phyloP scores from a whole-genome alignment of 495 filamentous ascomycete genomes.

The Astrothelium macrocarpum region DNA sequence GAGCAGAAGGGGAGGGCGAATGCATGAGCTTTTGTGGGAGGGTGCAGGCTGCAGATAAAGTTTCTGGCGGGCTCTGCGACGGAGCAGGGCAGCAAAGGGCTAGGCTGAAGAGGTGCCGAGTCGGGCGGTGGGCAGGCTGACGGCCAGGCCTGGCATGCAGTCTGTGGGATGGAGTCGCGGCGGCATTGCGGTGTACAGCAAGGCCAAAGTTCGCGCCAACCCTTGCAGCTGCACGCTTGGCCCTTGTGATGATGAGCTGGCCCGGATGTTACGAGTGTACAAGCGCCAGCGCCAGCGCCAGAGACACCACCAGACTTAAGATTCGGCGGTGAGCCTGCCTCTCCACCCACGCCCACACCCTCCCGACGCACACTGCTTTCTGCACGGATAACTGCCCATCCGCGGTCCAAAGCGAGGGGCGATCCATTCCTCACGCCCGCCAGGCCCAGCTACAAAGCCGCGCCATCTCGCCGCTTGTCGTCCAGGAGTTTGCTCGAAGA shows the following conservation, averaged over 20 bases:
- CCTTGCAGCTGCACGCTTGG: constrained; percentile 5
- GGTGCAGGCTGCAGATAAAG: not conserved
- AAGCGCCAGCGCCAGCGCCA: not conserved
- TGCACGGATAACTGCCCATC: not conserved
- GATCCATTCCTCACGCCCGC: not conserved
- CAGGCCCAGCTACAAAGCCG: not conserved
- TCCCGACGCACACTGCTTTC: not conserved
- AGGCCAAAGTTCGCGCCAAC: constrained; percentile 1
- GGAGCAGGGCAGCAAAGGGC: not conserved
- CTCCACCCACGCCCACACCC: not conserved
- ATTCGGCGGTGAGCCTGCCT: not conserved
- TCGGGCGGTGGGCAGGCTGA: not conserved
- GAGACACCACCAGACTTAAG: not conserved
- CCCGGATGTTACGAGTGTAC: constrained; percentile 6
- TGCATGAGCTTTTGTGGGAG: not conserved
- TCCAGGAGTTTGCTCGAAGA: not conserved
- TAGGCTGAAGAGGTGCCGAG: not conserved
- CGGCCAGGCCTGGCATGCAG: not conserved
- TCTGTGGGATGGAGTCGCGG: not conserved
- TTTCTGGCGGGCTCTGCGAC: not conserved
- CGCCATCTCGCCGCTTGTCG: not conserved
- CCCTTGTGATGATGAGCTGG: constrained; percentile 7
- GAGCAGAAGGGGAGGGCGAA: not conserved
- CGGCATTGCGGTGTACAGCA: not conserved
- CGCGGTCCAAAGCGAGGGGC: constrained; percentile 1